Percentiles rank a stretch among this genome's conserved stretches.
phyloP scores from a whole-genome alignment of 495 filamentous ascomycete genomes.

The Penicillium canescens region DNA sequence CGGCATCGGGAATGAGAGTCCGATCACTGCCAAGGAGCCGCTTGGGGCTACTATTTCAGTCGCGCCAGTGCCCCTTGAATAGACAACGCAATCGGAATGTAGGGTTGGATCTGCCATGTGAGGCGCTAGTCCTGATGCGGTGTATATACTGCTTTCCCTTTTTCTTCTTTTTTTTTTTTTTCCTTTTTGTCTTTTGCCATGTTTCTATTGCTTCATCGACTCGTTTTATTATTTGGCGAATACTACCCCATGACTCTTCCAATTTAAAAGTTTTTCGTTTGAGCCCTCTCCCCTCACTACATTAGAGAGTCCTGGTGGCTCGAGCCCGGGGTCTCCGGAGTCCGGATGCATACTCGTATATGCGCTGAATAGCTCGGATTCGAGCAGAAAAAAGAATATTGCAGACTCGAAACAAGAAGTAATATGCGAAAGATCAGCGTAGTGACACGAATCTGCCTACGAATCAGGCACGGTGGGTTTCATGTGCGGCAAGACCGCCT shows the following conservation, averaged over 20 bases:
- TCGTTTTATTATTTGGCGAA: slow-evolving; percentile 1
- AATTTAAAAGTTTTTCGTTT: not conserved
- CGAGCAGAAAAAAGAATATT: not conserved
- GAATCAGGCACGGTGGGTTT: no score
- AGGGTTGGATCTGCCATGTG: slow-evolving; percentile 21
- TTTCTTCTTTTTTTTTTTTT: not conserved
- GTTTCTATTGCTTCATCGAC: not conserved
- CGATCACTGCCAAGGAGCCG: slow-evolving; percentile 8
- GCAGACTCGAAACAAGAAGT: no score
- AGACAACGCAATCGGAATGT: slow-evolving; percentile 16
- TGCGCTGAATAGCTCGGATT: slow-evolving; percentile 19
- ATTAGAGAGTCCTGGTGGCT: not conserved
- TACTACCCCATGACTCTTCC: slow-evolving; percentile 8
- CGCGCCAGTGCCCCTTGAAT: slow-evolving; percentile 23
- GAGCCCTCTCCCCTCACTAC: not conserved
- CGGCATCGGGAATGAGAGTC: slow-evolving; percentile 25
- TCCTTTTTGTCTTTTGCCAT: not conserved
- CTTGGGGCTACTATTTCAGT: slow-evolving; percentile 20
- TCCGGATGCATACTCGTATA: not conserved
- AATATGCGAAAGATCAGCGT: no score
- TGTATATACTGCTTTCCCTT: not conserved
- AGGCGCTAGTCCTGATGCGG: slow-evolving; percentile 18
- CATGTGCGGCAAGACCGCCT: no score
- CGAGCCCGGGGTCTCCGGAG: not conserved
- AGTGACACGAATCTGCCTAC: no score